These are phyloP conservation scores for Colletotrichum sp. DNA, from an alignment of 2,329 filamentous ascomycete genomes.

Conservation along the genomic window DNA sequence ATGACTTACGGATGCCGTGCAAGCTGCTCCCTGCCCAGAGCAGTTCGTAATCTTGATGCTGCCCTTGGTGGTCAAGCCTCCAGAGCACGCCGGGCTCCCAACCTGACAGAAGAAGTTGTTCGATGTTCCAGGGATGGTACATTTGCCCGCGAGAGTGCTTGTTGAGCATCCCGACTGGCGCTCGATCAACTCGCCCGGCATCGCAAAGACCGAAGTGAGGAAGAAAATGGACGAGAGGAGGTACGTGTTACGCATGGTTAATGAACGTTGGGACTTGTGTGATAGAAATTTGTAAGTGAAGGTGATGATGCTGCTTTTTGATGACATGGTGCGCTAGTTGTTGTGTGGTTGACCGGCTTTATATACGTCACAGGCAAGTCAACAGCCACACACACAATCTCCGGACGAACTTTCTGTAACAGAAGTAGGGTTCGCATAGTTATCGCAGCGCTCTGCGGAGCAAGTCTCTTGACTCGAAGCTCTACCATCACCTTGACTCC, in stretches of 20 bases:
- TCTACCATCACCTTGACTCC: not conserved
- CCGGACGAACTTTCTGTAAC: not conserved
- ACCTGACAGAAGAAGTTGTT: not conserved
- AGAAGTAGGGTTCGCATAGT: not conserved
- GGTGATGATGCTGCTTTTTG: not conserved
- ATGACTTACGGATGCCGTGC: not conserved
- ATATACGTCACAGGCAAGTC: not conserved
- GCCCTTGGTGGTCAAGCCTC: not conserved
- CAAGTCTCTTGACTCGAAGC: not conserved
- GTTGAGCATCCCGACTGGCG: not conserved
- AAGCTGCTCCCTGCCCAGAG: not conserved
- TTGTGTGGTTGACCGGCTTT: not conserved
- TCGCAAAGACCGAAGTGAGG: not conserved
- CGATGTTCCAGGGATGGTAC: not conserved
- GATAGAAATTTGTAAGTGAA: not conserved
- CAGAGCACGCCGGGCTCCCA: not conserved
- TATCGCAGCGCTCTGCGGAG: not conserved
- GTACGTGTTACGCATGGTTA: not conserved
- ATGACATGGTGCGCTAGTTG: rapidly evolving
- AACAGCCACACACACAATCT: not conserved
- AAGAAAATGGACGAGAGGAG: not conserved
- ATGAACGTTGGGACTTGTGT: not conserved
- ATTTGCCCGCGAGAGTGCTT: not conserved
- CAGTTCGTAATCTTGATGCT: not conserved
- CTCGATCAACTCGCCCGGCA: not conserved